Evolutionary conservation across 441 rosid genomes (phyloP).

Genomic region (Pelargonium citronellum): DNA sequence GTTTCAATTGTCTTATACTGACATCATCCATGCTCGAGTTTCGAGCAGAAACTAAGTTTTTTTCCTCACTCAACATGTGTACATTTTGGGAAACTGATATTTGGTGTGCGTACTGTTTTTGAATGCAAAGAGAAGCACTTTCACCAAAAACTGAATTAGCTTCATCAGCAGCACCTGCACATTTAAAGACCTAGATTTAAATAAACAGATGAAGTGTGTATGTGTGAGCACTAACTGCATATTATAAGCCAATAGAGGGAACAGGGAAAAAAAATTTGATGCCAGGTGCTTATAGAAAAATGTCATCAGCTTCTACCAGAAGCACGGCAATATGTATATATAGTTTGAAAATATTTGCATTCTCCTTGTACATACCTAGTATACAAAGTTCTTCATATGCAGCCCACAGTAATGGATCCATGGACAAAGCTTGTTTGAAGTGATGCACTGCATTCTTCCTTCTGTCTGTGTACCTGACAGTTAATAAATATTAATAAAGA

Average conservation of each 20-base stretch:
- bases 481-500: slow-evolving; percentile 13
- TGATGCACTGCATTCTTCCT: slow-evolving; percentile 37
- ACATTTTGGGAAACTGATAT: slow-evolving; percentile 20
- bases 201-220: slow-evolving; percentile 1
- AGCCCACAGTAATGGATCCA: slow-evolving; percentile 53
- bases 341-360: no score
- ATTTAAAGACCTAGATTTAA: neutral
- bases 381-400: slow-evolving; percentile 52
- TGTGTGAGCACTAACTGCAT: neutral
- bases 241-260: neutral
- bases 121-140: slow-evolving; percentile 34
- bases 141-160: slow-evolving; percentile 41
- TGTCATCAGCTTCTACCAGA: no score
- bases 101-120: slow-evolving; percentile 23
- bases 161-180: slow-evolving; percentile 50
- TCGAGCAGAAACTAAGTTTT: slow-evolving; percentile 22
- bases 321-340: no score
- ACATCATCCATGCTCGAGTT: slow-evolving; percentile 25
- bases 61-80: slow-evolving; percentile 23
- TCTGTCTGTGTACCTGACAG: slow-evolving; percentile 38
- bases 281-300: neutral
- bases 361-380: slow-evolving; percentile 33
- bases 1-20: slow-evolving; percentile 29
- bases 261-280: neutral
- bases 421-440: slow-evolving; percentile 45